Evolutionary conservation across 495 filamentous ascomycete genomes (phyloP).

Genomic region (Peziza echinospora): DNA sequence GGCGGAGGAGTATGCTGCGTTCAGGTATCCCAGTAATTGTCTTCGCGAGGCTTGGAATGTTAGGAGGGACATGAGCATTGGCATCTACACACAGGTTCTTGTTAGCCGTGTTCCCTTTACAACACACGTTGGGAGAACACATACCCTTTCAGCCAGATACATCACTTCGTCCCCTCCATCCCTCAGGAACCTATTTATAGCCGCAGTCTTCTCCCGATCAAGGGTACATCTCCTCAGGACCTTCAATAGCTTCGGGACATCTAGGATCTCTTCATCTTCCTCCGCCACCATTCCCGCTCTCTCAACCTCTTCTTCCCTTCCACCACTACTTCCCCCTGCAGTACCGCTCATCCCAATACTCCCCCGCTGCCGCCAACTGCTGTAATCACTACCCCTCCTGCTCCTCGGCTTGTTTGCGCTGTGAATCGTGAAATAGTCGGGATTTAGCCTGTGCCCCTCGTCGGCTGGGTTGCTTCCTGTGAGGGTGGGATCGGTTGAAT

Average conservation of each 20-base stretch:
- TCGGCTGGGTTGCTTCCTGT: constrained; percentile 22
- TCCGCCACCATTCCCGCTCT: constrained; percentile 2
- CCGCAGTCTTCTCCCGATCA: constrained; percentile 76
- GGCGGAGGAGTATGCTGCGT: constrained; percentile 9
- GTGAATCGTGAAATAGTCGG: constrained; percentile 78
- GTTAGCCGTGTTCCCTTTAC: constrained; percentile 6
- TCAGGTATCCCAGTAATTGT: constrained; percentile 48
- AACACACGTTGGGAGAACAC: neutral
- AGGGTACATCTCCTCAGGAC: constrained; percentile 46
- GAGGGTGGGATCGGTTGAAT: constrained; percentile 2
- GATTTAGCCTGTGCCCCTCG: constrained; percentile 42
- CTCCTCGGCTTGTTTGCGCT: constrained; percentile 17
- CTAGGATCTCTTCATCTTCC: constrained; percentile 33
- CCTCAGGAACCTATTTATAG: constrained; percentile 55
- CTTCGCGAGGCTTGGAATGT: constrained; percentile 75
- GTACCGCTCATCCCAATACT: constrained; percentile 6
- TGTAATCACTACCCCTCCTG: constrained; percentile 1
- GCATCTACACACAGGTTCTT: constrained; percentile 40
- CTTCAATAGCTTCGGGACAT: constrained; percentile 42
- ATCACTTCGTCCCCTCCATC: constrained; percentile 58
- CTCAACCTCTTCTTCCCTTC: constrained; percentile 13
- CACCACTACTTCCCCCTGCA: constrained; percentile 9
- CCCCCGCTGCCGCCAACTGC: constrained; percentile 3
- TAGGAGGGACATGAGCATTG: constrained; percentile 63
- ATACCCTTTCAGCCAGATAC: constrained; percentile 46